These are phyloP conservation scores for Xenoacremonium recifei DNA, from an alignment of 2,329 filamentous ascomycete genomes.

Conservation along the genomic window DNA sequence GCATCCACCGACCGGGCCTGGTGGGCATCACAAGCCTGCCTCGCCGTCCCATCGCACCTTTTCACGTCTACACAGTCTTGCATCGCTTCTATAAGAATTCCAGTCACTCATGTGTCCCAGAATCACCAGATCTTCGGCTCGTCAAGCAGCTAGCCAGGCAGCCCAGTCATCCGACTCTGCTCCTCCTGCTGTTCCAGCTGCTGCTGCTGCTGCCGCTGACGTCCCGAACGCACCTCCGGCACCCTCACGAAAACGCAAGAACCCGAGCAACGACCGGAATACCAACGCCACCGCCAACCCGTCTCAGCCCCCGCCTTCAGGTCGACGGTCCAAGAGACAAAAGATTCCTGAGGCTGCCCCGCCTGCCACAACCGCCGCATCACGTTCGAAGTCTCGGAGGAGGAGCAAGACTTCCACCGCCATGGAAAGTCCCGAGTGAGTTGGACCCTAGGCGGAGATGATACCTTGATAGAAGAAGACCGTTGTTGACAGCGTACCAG, in stretches of 20 bases:
- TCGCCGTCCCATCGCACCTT: too few relatives aligned
- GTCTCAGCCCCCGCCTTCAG: conserved; percentile 32
- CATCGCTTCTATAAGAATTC: conserved; percentile 26
- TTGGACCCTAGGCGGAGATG: conserved; percentile 6
- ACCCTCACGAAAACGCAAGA: conserved; percentile 74
- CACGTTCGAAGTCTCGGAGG: conserved; percentile 48
- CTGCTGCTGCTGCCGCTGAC: conserved; percentile 35
- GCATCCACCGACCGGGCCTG: too few relatives aligned
- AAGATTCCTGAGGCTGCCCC: conserved; percentile 56
- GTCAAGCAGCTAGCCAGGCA: conserved; percentile 72
- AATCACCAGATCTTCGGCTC: conserved; percentile 93
- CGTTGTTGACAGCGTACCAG: conserved; percentile 9
- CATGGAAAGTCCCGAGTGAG: conserved; percentile 75
- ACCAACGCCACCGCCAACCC: conserved; percentile 38
- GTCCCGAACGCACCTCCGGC: conserved; percentile 40
- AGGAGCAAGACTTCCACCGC: conserved; percentile 60
- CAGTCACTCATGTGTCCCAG: conserved; percentile 86
- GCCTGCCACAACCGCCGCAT: conserved; percentile 28
- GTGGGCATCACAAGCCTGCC: too few relatives aligned
- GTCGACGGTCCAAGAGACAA: conserved; percentile 69
- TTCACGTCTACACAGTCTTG: too few relatives aligned
- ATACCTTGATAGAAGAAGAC: neutral
- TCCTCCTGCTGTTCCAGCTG: conserved; percentile 37
- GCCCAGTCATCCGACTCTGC: conserved; percentile 45
- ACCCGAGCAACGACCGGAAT: conserved; percentile 50